Evolutionary conservation across 2,329 filamentous ascomycete genomes (phyloP), one percentile per base, ranked within the genome.

Genomic region (Pyrenochaeta sp.): DNA sequence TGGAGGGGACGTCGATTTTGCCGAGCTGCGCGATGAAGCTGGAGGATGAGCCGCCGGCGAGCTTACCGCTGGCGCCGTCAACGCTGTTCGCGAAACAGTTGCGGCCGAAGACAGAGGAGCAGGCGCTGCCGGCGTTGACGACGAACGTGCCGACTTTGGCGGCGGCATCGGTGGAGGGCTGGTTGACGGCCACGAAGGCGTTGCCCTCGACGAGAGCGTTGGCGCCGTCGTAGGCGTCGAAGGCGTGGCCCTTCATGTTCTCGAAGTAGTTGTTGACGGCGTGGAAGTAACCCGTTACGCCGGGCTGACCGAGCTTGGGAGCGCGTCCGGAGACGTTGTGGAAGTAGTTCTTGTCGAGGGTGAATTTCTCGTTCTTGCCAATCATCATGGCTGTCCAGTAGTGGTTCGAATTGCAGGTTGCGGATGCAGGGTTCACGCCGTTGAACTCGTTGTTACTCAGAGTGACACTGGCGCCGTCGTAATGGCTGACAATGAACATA

Each of bases 371-470:
- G 14, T 59, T 60, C 7, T 67, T 64, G 7, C 71, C 75, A 26
- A 65, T 60, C 48, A 77, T 67, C 39, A 76, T 69, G 38, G 76
- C 63, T 3, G 63, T 67, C 77, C 76, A 79, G 66, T 79, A 79
- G 54, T 77, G 75, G 30, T 79, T 65, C 17, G 62, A 64, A 42
- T 79, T 72, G 51, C 76, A 79, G 18, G 65, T 67, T 7, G 74
- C 68, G 1, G 74, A 77, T 55, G 71, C 75, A 17, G 54, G 61
- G 0, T 76, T 76, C 2, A 51, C 46, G 5, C 77, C 76, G 39
- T 79, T 68, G 45, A 79, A 72, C 24, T 74, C 73, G 53, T 66
- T 74, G 68, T 79, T 78, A 7, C 74, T 75, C 35, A 79, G 67
- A 1, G 77, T 77, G 1, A 77, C 68, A 35, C 68, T 68, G 13